Evolutionary conservation across 23 red algal species (phyloP).

Genomic region (Gracilaria domingensis): DNA sequence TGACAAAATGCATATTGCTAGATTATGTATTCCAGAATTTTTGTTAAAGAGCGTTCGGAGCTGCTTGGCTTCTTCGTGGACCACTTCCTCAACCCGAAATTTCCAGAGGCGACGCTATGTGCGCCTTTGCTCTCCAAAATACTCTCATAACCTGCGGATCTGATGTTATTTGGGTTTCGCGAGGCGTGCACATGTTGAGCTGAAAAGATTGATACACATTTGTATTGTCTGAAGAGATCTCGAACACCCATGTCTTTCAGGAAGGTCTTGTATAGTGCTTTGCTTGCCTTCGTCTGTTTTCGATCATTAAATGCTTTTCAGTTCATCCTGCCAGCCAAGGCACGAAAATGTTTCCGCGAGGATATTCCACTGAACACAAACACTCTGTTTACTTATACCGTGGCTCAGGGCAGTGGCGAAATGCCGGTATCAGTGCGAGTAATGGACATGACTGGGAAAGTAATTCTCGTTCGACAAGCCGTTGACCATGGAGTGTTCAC

Average conservation of each 20-base stretch:
- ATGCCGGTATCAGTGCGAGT: slow-evolving; percentile 56
- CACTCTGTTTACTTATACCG: slow-evolving; percentile 49
- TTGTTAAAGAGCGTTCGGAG: no score
- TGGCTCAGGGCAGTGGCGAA: slow-evolving; percentile 55
- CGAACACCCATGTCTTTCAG: slow-evolving; percentile 16
- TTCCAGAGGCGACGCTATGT: neutral
- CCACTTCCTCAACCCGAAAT: neutral
- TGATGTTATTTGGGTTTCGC: neutral
- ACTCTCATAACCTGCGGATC: neutral
- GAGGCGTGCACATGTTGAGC: neutral
- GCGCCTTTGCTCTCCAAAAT: neutral
- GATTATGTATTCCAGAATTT: no score
- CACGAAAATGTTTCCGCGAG: slow-evolving; percentile 59
- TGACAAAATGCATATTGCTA: neutral
- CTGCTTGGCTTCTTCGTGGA: no score
- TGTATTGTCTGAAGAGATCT: neutral
- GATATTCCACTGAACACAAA: slow-evolving; percentile 57
- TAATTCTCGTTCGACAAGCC: slow-evolving; percentile 12
- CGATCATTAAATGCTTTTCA: slow-evolving; percentile 21
- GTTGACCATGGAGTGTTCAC: slow-evolving; percentile 69
- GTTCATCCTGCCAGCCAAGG: slow-evolving; percentile 38
- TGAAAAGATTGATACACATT: neutral
- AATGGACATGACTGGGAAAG: slow-evolving; percentile 27
- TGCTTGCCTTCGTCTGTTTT: neutral
- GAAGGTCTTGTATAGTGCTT: neutral